Conservation (phyloP, 306 rosid species). For the Ziziphus jujuba region DNA sequence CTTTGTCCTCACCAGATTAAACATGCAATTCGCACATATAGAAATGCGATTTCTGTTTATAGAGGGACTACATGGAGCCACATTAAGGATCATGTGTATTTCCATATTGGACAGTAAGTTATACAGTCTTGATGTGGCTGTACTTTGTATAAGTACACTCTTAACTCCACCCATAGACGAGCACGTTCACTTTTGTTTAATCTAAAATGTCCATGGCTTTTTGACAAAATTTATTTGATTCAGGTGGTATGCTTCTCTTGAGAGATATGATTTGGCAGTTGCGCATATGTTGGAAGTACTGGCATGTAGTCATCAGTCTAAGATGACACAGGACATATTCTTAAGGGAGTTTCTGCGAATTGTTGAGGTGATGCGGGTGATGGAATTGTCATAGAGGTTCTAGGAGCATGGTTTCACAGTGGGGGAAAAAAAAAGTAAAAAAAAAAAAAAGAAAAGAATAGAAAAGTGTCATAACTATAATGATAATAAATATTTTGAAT, state of each 20-base stretch:
- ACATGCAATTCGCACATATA: constrained; percentile 92
- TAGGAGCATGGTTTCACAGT: background rate
- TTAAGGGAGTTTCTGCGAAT: constrained; percentile 70
- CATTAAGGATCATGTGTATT: constrained; percentile 89
- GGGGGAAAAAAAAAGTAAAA: no score
- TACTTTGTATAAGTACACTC: background rate
- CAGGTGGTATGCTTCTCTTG: constrained; percentile 97
- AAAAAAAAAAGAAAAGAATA: no score
- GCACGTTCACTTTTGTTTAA: background rate
- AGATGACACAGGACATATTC: constrained; percentile 79
- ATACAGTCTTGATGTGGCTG: constrained; percentile 18
- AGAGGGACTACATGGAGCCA: constrained; percentile 84
- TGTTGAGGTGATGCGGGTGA: constrained; percentile 69
- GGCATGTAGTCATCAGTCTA: constrained; percentile 93
- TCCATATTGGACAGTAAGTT: constrained; percentile 95
- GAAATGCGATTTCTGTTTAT: constrained; percentile 77
- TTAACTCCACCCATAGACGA: background rate
- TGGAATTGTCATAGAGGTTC: background rate
- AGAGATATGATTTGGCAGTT: constrained; percentile 78
- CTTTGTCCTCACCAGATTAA: constrained; percentile 58
- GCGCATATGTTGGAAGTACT: constrained; percentile 81
- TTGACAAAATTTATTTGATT: constrained; percentile 33
- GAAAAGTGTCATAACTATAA: no score
- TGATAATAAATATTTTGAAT: background rate
- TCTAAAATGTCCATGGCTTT: constrained; percentile 22